Conservation (phyloP, 805 yeast species). For the Candida tibetensis region DNA sequence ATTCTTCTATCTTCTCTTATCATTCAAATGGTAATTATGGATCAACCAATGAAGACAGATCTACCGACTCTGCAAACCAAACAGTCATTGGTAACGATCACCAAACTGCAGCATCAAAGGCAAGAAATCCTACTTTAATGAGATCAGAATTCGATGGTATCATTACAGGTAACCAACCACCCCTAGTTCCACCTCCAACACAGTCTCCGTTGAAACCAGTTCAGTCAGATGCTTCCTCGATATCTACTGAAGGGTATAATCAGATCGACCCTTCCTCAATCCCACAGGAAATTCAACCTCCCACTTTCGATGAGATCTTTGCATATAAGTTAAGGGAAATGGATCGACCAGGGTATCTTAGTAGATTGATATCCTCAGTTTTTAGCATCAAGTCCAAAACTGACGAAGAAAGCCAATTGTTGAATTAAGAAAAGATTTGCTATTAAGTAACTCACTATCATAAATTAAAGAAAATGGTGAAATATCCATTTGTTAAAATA, state of each 20-base stretch:
- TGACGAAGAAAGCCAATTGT: slow-evolving; percentile 3
- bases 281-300: slow-evolving; percentile 37
- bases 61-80: neutral
- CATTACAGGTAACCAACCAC: slow-evolving; percentile 28
- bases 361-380: neutral
- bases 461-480: no score
- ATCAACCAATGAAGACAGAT: neutral
- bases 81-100: slow-evolving; percentile 14
- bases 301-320: slow-evolving; percentile 26
- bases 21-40: slow-evolving; percentile 30
- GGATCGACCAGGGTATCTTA: slow-evolving; percentile 9
- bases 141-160: slow-evolving; percentile 32
- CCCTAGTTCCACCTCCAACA: slow-evolving; percentile 13
- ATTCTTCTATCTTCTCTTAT: slow-evolving; percentile 40
- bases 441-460: no score
- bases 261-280: slow-evolving; percentile 6
- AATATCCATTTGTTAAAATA: neutral
- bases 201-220: slow-evolving; percentile 16
- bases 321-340: slow-evolving; percentile 22
- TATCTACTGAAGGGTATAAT: slow-evolving; percentile 3
- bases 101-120: slow-evolving; percentile 41
- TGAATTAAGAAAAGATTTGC: neutral
- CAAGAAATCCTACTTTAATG: slow-evolving; percentile 37
- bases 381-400: neutral
- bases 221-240: slow-evolving; percentile 21